Conservation (phyloP, 495 filamentous ascomycete species). For the Talaromyces wortmannii region DNA sequence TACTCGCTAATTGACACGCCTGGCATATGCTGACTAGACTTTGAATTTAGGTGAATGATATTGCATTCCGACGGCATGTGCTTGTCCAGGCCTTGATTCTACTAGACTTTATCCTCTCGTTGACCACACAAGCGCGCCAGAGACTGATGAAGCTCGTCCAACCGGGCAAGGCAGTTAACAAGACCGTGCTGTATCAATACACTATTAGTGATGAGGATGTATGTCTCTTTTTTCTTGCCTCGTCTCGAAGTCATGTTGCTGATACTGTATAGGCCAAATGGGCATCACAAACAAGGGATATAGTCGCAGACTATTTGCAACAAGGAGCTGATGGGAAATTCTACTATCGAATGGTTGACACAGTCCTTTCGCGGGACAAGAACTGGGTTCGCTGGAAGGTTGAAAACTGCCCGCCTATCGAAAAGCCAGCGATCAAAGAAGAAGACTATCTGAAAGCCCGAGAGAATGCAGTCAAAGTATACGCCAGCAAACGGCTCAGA, state of each 20-base stretch:
- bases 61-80: slow-evolving; percentile 88
- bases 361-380: slow-evolving; percentile 88
- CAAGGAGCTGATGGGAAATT: slow-evolving; percentile 67
- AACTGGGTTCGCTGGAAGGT: slow-evolving; percentile 99
- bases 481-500: slow-evolving; percentile 59
- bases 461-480: slow-evolving; percentile 52
- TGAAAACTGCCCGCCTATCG: slow-evolving; percentile 83
- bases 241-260: slow-evolving; percentile 14
- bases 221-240: slow-evolving; percentile 20
- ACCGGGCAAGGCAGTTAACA: slow-evolving; percentile 40
- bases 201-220: slow-evolving; percentile 76
- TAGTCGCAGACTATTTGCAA: slow-evolving; percentile 73
- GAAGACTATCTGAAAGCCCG: slow-evolving; percentile 61
- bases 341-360: slow-evolving; percentile 94
- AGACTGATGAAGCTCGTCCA: slow-evolving; percentile 58
- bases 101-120: slow-evolving; percentile 84
- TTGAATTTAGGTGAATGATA: slow-evolving; percentile 68
- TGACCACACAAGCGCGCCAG: slow-evolving; percentile 75
- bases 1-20: neutral
- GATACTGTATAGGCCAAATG: slow-evolving; percentile 54
- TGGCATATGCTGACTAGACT: neutral
- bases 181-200: slow-evolving; percentile 79
- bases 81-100: slow-evolving; percentile 91
- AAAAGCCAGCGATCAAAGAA: slow-evolving; percentile 60
- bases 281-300: slow-evolving; percentile 62